These are phyloP conservation scores for Candida ovalis DNA, from an alignment of 805 yeast species.

Conservation along the genomic window DNA sequence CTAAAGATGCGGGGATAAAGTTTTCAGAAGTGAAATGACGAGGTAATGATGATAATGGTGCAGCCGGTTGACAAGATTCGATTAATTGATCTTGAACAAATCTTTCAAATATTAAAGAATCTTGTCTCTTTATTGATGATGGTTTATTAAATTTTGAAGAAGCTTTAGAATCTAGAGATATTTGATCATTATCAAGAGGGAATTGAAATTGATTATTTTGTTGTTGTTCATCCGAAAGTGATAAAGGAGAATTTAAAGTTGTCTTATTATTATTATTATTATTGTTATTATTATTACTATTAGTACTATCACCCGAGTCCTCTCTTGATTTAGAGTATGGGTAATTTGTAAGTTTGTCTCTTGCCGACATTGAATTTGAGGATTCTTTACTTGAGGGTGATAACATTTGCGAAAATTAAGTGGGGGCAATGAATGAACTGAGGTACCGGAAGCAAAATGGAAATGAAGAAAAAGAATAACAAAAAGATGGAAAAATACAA, in stretches of 20 bases:
- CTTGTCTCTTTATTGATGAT: conserved; percentile 18
- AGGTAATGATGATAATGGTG: conserved; percentile 28
- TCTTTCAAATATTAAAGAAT: conserved; percentile 60
- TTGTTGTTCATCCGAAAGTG: conserved; percentile 17
- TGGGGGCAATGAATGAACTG: neutral
- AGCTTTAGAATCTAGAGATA: conserved; percentile 16
- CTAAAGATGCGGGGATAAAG: conserved; percentile 54
- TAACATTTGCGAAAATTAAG: conserved; percentile 11
- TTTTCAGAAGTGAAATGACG: conserved; percentile 44
- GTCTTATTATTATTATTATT: conserved; percentile 6
- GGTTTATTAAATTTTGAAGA: conserved; percentile 4
- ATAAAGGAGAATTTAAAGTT: conserved; percentile 17
- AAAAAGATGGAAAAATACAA: neutral
- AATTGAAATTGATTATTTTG: conserved; percentile 1
- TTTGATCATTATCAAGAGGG: conserved; percentile 17
- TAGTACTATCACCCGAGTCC: no score
- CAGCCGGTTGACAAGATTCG: conserved; percentile 26
- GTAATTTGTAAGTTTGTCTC: conserved; percentile 13
- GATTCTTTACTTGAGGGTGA: conserved; percentile 25
- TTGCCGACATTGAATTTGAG: conserved; percentile 4
- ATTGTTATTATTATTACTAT: conserved; percentile 4
- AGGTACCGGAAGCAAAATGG: neutral
- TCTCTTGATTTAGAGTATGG: conserved; percentile 8
- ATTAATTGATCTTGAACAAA: conserved; percentile 56
- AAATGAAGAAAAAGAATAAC: neutral